Evolutionary conservation across 2,329 filamentous ascomycete genomes (phyloP).

Genomic region (Penicillium sp.): DNA sequence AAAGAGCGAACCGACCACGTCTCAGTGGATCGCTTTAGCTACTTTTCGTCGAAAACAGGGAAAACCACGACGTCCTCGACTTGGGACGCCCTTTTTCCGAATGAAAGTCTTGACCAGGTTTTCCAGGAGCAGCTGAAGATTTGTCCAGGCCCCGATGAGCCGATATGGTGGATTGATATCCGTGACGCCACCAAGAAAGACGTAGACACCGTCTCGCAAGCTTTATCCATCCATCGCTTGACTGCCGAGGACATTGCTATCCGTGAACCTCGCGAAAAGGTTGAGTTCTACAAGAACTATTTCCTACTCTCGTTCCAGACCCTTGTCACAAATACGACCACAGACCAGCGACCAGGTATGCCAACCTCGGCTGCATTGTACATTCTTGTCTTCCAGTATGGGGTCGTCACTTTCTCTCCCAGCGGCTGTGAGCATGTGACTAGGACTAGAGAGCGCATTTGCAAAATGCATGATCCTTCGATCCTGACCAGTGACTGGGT

Average conservation of each 20-base stretch:
- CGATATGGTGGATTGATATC: slow-evolving; percentile 95
- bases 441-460: slow-evolving; percentile 83
- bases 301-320: slow-evolving; percentile 97
- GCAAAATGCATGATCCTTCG: slow-evolving; percentile 84
- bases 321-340: slow-evolving; percentile 65
- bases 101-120: slow-evolving; percentile 11
- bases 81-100: slow-evolving; percentile 23
- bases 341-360: slow-evolving; percentile 65
- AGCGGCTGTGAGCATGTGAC: slow-evolving; percentile 75
- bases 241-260: slow-evolving; percentile 93
- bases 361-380: slow-evolving; percentile 92
- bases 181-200: slow-evolving; percentile 83
- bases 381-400: slow-evolving; percentile 90
- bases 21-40: slow-evolving; percentile 78
- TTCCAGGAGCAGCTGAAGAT: slow-evolving; percentile 13
- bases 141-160: slow-evolving; percentile 14
- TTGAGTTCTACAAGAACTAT: slow-evolving; percentile 92
- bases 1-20: slow-evolving; percentile 31
- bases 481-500: slow-evolving; percentile 94
- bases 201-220: slow-evolving; percentile 77
- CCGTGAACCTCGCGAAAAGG: slow-evolving; percentile 93
- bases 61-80: slow-evolving; percentile 13
- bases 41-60: slow-evolving; percentile 89
- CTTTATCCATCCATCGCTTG: slow-evolving; percentile 87
- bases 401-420: slow-evolving; percentile 89